These are phyloP conservation scores for Fusarium robinianum DNA, from an alignment of 2,329 filamentous ascomycete species.

Conservation along the genomic window DNA sequence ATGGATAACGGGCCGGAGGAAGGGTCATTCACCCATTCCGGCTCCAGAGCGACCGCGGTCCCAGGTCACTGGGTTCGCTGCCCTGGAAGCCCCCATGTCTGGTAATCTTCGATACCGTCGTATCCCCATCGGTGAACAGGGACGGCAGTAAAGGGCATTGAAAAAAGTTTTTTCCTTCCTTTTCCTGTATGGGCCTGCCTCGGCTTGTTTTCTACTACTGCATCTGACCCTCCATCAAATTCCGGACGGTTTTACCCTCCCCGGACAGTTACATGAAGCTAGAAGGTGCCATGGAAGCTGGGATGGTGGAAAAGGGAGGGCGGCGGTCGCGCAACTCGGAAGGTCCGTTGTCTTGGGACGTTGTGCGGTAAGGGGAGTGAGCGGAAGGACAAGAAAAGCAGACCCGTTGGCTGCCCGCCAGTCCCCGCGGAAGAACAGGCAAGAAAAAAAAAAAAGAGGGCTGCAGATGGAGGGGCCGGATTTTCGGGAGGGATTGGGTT, in stretches of 20 bases:
- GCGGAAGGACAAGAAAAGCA: neutral
- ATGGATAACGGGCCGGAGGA: conserved; percentile 3
- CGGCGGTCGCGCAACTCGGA: conserved; percentile 14
- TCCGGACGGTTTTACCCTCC: too few species aligned
- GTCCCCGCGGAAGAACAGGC: conserved; percentile 14
- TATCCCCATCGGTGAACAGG: too few species aligned
- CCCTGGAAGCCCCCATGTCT: too few species aligned
- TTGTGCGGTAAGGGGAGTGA: too few species aligned
- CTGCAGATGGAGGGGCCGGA: conserved; percentile 7
- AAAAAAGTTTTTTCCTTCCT: conserved; percentile 3
- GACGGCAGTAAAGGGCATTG: neutral
- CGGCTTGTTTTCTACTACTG: neutral
- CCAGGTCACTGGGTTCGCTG: conserved; percentile 6
- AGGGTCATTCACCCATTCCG: conserved; percentile 3
- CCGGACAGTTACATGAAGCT: conserved; percentile 1
- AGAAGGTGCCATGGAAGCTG: conserved; percentile 5
- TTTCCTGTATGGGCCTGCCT: neutral
- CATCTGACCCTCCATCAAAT: conserved; percentile 1
- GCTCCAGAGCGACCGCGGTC: too few species aligned
- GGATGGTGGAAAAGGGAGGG: conserved; percentile 4
- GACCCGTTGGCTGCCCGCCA: conserved; percentile 2
- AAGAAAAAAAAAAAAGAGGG: too few species aligned
- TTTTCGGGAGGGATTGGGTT: conserved; percentile 13
- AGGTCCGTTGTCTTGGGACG: conserved; percentile 13
- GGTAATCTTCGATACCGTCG: too few species aligned